Evolutionary conservation across 208 protist species (phyloP).

Genomic region (Acanthamoeba rhysodes): DNA sequence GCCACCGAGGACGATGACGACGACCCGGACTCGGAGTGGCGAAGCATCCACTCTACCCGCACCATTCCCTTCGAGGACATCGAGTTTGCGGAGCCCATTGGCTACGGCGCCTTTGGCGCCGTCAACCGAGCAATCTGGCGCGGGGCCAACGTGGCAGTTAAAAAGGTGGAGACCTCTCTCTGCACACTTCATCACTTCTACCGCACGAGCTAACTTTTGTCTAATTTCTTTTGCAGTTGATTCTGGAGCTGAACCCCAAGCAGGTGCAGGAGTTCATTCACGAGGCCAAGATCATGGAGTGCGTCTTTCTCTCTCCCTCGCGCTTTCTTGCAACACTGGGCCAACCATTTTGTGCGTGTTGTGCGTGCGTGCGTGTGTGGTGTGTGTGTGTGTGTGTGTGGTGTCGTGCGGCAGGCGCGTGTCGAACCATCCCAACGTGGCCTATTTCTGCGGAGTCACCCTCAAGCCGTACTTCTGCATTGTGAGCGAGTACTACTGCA

Average conservation of each 20-base stretch:
- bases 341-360: too few species aligned
- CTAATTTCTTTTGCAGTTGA: neutral
- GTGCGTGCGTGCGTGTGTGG: neutral
- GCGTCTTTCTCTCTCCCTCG: neutral
- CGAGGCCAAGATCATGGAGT: conserved; percentile 39
- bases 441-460: conserved; percentile 23
- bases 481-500: conserved; percentile 39
- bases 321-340: neutral
- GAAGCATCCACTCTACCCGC: neutral
- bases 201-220: too few species aligned
- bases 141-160: conserved; percentile 23
- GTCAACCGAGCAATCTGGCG: conserved; percentile 46
- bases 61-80: conserved; percentile 22
- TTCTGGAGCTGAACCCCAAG: conserved; percentile 5
- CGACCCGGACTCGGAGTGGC: neutral
- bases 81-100: conserved; percentile 13
- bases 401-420: neutral
- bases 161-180: neutral
- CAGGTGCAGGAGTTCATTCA: conserved; percentile 26
- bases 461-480: conserved; percentile 54
- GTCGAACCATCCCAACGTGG: conserved; percentile 37
- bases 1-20: neutral
- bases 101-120: conserved; percentile 23
- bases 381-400: too few species aligned
- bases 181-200: too few species aligned